Evolutionary conservation across 1,284 basidiomycete genomes (phyloP), one percentile per base, ranked within the genome.

Genomic region (Vanrija sp.): DNA sequence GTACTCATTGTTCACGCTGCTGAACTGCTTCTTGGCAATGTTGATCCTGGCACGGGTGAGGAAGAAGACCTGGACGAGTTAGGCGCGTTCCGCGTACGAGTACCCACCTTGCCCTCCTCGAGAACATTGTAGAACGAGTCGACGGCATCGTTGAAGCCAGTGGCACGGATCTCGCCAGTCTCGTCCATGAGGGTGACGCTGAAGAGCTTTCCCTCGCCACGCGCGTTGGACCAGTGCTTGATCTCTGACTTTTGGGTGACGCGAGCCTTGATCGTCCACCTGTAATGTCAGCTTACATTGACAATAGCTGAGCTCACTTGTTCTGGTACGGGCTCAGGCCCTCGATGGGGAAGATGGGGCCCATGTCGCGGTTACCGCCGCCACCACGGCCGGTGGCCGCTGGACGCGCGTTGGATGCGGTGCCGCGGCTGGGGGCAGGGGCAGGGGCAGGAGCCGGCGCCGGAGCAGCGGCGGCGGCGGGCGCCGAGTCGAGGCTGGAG

Each of bases 1-100:
- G 69, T 98, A 98, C 70, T 98, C 94, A 72, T 96, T 97, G 62
- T 83, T 79, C 45, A 96, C 76, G 68, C 88, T 91, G 48, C 84
- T 89, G 75, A 96, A 99, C 77, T 97, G 95, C 78, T 95, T 98
- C 79, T 98, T 98, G 43, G 95, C 94, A 27, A 98, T 85, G 69
- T 90, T 89, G 68, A 98, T 87, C 51, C 89, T 84, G 8, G 89
- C 95, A 67, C 88, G 90, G 2, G 89, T 90, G 57, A 98, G 82
- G 69, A 83, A 91, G 76, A 93, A 98, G 10, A 77, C 76, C 72
- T 74, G 43, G n/a, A n/a, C 8, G 47, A 14, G 12, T 50, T 41
- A 54, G 50, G n/a, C 14, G 15, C 12, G 9, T 14, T 4, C 31
- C 20, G 24, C 23, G 35, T 38, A n/a, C n/a, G n/a, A n/a, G 3